Evolutionary conservation across 176 grass and related monocot species (phyloP), one percentile per base, ranked within the genome.

Genomic region (Phoenix roebelenii): DNA sequence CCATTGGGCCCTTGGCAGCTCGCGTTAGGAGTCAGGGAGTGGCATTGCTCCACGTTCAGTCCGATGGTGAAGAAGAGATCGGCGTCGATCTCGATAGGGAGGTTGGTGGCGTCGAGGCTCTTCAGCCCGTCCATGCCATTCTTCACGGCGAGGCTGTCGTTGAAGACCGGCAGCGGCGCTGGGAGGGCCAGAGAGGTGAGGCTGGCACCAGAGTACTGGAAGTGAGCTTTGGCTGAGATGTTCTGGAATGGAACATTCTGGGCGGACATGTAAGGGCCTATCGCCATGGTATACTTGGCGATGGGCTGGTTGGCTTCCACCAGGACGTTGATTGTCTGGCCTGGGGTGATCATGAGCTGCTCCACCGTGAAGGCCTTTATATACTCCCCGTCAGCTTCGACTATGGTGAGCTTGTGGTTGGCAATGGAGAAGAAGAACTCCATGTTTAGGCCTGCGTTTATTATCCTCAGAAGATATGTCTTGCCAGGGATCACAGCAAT

Each of bases 381-480:
- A 72, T 90, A 90, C 22, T 66, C 60, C 9, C 54, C 79, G 25
- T 90, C 87, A 2, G 29, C 74, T 20, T 60, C 76, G 4, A 91
- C 79, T 49, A 86, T 63, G 3, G 79, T 77, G 58, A 90, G 62
- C 35, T 50, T 67, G 61, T 90, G 87, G 15, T 84, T 77, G 0
- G 82, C 78, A 15, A 90, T 23, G 57, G 18, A 72, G 29, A 90
- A 80, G 76, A 86, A 90, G 25, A 68, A 26, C 53, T 80, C 73
- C 49, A 69, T 72, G 25, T 70, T 80, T 52, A 89, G 76, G 7
- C 53, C 85, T 3, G 80, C 72, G 51, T 89, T 89, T 64, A 89
- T 58, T 5, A 84, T 51, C 2, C 80, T 51, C 2, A 89, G 44
- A 54, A 89, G 56, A 64, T 84, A 89, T 2, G 80, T 89, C 57